Conservation (phyloP, 768 basidiomycete species). For the Mycena vitilis region DNA sequence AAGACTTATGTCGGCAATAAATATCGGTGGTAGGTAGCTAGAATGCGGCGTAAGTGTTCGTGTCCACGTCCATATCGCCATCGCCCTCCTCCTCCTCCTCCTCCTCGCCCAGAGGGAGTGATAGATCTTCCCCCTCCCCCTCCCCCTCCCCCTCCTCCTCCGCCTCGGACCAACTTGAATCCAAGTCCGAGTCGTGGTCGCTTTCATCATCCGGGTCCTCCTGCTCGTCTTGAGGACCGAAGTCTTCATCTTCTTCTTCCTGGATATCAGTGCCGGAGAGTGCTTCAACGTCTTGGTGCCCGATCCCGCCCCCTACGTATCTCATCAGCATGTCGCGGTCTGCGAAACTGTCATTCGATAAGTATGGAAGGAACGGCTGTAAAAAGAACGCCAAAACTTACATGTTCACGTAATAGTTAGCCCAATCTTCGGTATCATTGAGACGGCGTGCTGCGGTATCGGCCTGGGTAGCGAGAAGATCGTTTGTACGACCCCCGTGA, state of each 20-base stretch:
- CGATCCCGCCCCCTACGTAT: constrained; percentile 6
- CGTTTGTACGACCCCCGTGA: constrained; percentile 23
- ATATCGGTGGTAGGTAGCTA: background rate
- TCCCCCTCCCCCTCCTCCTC: background rate
- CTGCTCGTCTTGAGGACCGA: too few relatives aligned
- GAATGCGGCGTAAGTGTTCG: constrained; percentile 4
- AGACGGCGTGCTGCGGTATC: constrained; percentile 31
- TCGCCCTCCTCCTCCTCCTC: background rate
- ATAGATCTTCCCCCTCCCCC: background rate
- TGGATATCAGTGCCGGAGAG: background rate
- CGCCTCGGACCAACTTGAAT: background rate
- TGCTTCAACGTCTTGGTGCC: background rate
- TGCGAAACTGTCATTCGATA: too few relatives aligned
- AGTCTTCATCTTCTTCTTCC: background rate
- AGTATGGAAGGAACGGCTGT: too few relatives aligned
- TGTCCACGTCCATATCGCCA: constrained; percentile 1
- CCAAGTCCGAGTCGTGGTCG: background rate
- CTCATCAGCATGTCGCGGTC: constrained; percentile 25
- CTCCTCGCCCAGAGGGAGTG: too few relatives aligned
- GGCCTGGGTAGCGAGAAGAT: constrained; percentile 18
- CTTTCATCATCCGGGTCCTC: background rate
- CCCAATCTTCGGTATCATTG: constrained; percentile 43
- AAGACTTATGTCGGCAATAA: too few relatives aligned
- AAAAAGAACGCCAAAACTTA: constrained; percentile 17
- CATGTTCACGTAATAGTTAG: constrained; percentile 47